These are phyloP conservation scores for Fusarium multiceps DNA, from an alignment of 2,329 filamentous ascomycete species.

Conservation along the genomic window DNA sequence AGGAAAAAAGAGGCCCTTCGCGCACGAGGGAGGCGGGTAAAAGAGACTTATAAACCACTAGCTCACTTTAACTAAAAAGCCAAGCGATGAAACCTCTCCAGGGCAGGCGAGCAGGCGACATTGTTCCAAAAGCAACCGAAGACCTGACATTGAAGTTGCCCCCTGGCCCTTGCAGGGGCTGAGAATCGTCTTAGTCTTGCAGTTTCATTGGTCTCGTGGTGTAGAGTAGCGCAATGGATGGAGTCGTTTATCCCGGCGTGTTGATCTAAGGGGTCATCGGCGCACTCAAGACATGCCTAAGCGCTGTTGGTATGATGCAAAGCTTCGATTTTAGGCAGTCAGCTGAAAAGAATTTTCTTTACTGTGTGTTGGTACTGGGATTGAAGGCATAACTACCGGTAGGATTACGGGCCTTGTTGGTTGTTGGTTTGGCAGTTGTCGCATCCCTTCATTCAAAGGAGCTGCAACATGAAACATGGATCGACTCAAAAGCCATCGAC, in stretches of 20 bases:
- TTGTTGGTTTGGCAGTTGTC: not conserved
- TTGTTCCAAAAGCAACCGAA: conserved; percentile 6
- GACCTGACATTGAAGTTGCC: conserved; percentile 7
- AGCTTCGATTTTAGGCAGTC: not conserved
- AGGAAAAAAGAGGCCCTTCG: conserved; percentile 1
- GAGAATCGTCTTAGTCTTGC: conserved; percentile 8
- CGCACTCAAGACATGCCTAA: not conserved
- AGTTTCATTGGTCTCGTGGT: conserved; percentile 19
- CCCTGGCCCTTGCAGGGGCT: conserved; percentile 25
- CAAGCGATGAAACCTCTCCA: conserved; percentile 13
- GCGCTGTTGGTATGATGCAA: conserved; percentile 1
- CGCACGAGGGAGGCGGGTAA: conserved; percentile 1
- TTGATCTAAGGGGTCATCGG: conserved; percentile 25
- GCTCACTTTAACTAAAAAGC: conserved; percentile 10
- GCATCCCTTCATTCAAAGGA: not conserved
- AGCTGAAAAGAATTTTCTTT: not conserved
- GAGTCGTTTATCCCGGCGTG: conserved; percentile 5
- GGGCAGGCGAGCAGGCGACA: conserved; percentile 6
- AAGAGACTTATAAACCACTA: conserved; percentile 23
- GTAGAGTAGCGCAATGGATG: conserved; percentile 4
- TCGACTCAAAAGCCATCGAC: not conserved
- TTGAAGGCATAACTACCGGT: not conserved
- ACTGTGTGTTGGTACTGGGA: not conserved
- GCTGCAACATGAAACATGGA: conserved; percentile 17
- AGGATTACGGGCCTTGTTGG: not conserved